Evolutionary conservation across 768 basidiomycete genomes (phyloP).

Genomic region (Boletus subparvulus): DNA sequence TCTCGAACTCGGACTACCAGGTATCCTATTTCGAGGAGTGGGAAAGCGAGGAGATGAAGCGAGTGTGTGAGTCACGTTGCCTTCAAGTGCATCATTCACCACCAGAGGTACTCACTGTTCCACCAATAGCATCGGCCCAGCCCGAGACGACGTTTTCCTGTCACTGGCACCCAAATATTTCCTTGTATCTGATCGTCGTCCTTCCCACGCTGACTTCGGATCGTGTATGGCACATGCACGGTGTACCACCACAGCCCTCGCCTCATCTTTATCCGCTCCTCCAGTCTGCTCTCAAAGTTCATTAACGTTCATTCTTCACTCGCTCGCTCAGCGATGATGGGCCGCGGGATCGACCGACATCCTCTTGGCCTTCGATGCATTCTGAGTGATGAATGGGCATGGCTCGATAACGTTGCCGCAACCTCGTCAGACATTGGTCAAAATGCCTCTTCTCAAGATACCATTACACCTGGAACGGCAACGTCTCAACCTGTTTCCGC

Average conservation of each 20-base stretch:
- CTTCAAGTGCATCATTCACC: neutral
- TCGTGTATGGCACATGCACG: neutral
- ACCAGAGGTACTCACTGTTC: neutral
- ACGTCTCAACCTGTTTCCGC: neutral
- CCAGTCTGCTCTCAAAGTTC: conserved; percentile 64
- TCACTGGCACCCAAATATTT: no score
- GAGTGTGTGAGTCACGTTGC: conserved; percentile 49
- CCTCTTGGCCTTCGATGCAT: conserved; percentile 79
- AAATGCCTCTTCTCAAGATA: conserved; percentile 6
- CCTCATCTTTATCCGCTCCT: conserved; percentile 49
- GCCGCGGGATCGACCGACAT: conserved; percentile 87
- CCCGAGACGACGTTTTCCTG: no score
- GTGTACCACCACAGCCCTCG: conserved; percentile 8
- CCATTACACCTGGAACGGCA: neutral
- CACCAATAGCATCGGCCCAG: conserved; percentile 44
- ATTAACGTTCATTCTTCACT: conserved; percentile 70
- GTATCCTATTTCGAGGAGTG: conserved; percentile 81
- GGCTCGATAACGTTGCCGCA: conserved; percentile 21
- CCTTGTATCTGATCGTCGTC: no score
- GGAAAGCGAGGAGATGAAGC: conserved; percentile 86
- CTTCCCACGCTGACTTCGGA: neutral
- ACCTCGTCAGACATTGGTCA: neutral
- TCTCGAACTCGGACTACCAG: conserved; percentile 79
- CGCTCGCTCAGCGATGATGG: conserved; percentile 75
- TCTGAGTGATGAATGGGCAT: conserved; percentile 40